phyloP scores from a whole-genome alignment of 2,329 filamentous ascomycete genomes.

The Tolypocladium ovalisporum region DNA sequence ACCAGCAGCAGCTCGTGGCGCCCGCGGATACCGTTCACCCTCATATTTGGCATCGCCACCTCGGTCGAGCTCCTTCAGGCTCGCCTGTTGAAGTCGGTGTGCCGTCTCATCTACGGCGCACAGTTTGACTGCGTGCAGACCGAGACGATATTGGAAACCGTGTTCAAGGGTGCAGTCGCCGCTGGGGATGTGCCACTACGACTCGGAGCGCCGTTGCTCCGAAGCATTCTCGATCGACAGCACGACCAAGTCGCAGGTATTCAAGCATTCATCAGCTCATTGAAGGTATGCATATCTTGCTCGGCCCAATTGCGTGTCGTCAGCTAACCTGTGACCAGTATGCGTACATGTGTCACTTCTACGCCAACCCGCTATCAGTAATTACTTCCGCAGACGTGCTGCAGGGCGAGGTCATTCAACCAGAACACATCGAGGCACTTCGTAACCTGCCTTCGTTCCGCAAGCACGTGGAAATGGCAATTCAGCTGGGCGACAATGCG shows the following conservation, averaged over 20 bases:
- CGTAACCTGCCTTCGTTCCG: conserved; percentile 61
- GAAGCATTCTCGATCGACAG: conserved; percentile 58
- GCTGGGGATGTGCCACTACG: conserved; percentile 44
- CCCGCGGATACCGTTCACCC: conserved; percentile 63
- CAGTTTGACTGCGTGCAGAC: conserved; percentile 72
- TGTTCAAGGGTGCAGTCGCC: conserved; percentile 57
- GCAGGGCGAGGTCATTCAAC: conserved; percentile 28
- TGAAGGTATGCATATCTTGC: conserved; percentile 41
- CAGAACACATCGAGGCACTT: conserved; percentile 55
- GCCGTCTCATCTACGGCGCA: conserved; percentile 55
- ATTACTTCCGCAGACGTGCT: conserved; percentile 31
- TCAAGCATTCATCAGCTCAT: conserved; percentile 56
- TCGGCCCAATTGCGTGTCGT: neutral
- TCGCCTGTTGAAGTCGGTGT: conserved; percentile 57
- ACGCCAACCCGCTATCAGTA: conserved; percentile 63
- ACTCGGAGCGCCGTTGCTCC: conserved; percentile 53
- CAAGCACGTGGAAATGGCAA: conserved; percentile 33
- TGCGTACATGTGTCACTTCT: conserved; percentile 79
- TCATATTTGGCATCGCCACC: conserved; percentile 72
- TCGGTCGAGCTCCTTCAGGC: conserved; percentile 72
- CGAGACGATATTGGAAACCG: conserved; percentile 57
- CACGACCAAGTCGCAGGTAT: conserved; percentile 68
- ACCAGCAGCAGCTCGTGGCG: conserved; percentile 47
- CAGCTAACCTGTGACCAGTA: conserved; percentile 38
- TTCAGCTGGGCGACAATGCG: conserved; percentile 30